phyloP scores from a whole-genome alignment of 73 alveolate species.

The Paramecium caudatum region DNA sequence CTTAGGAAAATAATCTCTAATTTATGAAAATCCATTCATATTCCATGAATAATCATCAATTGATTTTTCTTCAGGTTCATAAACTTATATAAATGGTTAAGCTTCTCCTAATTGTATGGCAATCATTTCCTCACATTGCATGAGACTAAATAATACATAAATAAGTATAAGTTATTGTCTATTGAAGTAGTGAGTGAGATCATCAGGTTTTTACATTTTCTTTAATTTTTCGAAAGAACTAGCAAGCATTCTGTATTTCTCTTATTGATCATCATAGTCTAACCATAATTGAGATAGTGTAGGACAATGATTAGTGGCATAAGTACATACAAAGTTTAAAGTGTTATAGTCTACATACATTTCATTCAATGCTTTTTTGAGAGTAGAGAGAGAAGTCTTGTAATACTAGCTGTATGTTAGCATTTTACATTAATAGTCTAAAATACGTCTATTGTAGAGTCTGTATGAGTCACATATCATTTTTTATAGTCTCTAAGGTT shows the following conservation, averaged over 20 bases:
- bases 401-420: background rate
- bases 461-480: conserved; percentile 9
- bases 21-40: background rate
- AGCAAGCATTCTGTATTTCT: background rate
- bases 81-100: background rate
- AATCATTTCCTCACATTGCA: background rate
- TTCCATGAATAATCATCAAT: conserved; percentile 49
- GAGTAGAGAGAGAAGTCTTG: background rate
- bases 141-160: background rate
- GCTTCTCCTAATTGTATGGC: conserved; percentile 22
- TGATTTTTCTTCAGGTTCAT: background rate
- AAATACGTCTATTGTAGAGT: background rate
- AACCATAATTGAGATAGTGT: background rate
- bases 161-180: background rate
- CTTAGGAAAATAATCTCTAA: conserved; percentile 47
- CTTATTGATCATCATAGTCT: background rate
- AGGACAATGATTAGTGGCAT: background rate
- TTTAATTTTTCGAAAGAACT: background rate
- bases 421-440: conserved; percentile 1
- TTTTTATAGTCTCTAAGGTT: background rate
- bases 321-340: conserved; percentile 17
- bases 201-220: conserved; percentile 36
- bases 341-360: conserved; percentile 29
- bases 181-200: conserved; percentile 40
- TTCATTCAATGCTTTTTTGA: conserved; percentile 12